A percentile compares a stretch with the other conserved stretches of the same genome.
phyloP scores from a whole-genome alignment of 75 land plant genomes.

The Larix kaempferi region DNA sequence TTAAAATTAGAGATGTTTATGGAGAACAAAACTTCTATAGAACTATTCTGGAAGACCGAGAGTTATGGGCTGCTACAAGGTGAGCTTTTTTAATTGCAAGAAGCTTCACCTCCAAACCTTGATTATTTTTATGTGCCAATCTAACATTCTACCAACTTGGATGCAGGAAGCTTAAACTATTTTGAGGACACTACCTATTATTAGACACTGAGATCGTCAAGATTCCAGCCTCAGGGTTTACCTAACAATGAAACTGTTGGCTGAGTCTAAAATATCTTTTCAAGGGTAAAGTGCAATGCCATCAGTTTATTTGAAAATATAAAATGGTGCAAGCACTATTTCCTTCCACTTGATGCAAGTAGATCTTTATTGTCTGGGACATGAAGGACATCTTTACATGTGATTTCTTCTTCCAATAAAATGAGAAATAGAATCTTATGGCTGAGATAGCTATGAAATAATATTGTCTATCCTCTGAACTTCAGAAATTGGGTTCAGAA shows the following conservation, averaged over 20 bases:
- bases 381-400: not conserved
- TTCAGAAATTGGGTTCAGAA: not conserved
- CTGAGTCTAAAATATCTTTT: not conserved
- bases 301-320: not conserved
- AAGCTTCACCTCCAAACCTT: not conserved
- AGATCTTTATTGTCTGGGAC: too few species aligned
- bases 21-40: not conserved
- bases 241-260: not conserved
- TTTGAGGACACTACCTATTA: not conserved
- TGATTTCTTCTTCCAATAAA: not conserved
- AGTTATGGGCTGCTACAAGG: conserved; percentile 6
- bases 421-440: not conserved
- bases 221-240: not conserved
- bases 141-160: not conserved
- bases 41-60: conserved; percentile 8
- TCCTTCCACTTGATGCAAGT: not conserved
- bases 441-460: not conserved
- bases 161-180: conserved; percentile 10
- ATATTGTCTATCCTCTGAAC: not conserved
- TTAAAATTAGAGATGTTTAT: conserved; percentile 1
- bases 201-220: not conserved
- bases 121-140: not conserved
- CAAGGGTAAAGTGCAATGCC: not conserved
- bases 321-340: not conserved
- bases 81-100: not conserved